Percentiles rank a stretch among this genome's conserved stretches.
phyloP scores from a whole-genome alignment of 441 rosid species.

The Arabidopsis lyrata region DNA sequence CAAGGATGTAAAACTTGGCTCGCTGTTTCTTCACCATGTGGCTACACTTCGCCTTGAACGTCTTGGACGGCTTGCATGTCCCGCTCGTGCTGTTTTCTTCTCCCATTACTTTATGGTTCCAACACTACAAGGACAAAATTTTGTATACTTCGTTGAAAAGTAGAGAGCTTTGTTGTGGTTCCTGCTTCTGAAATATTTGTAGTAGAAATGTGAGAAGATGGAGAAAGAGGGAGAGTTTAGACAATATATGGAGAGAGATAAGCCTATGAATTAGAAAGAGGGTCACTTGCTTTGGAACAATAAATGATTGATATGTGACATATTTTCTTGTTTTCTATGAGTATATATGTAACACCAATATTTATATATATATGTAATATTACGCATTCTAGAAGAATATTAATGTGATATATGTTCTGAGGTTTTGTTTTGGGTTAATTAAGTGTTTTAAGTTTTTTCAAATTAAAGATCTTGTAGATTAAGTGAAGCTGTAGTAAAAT shows the following conservation, averaged over 20 bases:
- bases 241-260: constrained; percentile 42
- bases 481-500: neutral
- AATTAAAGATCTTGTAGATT: constrained; percentile 2
- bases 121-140: constrained; percentile 8
- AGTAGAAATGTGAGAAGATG: constrained; percentile 29
- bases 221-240: constrained; percentile 28
- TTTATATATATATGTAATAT: neutral
- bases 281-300: constrained; percentile 34
- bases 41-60: constrained; percentile 77
- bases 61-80: constrained; percentile 65
- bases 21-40: constrained; percentile 84
- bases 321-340: constrained; percentile 30
- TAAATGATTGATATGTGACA: constrained; percentile 39
- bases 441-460: constrained; percentile 1
- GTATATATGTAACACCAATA: constrained; percentile 9
- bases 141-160: neutral
- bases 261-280: constrained; percentile 29
- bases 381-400: constrained; percentile 14
- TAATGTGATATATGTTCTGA: constrained; percentile 3
- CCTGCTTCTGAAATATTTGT: constrained; percentile 22
- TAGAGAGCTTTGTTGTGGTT: constrained; percentile 4
- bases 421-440: constrained; percentile 19
- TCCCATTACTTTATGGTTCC: constrained; percentile 32
- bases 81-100: constrained; percentile 33
- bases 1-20: constrained; percentile 85